phyloP scores from a whole-genome alignment of 495 filamentous ascomycete genomes.

The Annulohypoxylon bovei region DNA sequence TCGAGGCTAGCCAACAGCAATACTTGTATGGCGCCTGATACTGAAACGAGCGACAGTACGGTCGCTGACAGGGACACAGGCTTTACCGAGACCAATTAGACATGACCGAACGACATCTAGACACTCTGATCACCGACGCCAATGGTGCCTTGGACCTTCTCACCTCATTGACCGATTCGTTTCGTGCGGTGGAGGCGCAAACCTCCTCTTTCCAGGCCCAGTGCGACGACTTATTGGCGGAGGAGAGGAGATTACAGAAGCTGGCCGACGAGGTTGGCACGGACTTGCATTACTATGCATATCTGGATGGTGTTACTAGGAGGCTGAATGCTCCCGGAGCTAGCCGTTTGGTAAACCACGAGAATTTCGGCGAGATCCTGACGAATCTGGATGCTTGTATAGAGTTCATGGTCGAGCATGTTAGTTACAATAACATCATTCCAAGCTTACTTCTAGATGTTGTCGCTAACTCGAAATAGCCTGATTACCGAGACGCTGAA shows the following conservation, averaged over 20 bases:
- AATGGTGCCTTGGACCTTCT: conserved; percentile 77
- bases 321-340: conserved; percentile 92
- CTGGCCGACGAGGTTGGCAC: conserved; percentile 83
- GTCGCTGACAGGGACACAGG: conserved; percentile 56
- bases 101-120: conserved; percentile 80
- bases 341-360: conserved; percentile 79
- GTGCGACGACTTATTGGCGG: conserved; percentile 83
- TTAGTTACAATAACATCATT: conserved; percentile 52
- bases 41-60: conserved; percentile 8
- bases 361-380: conserved; percentile 86
- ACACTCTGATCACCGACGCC: conserved; percentile 79
- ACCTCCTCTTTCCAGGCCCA: conserved; percentile 90
- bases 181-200: conserved; percentile 85
- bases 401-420: conserved; percentile 86
- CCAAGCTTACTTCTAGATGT: background rate
- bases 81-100: conserved; percentile 81
- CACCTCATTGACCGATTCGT: conserved; percentile 79
- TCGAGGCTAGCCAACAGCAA: conserved; percentile 84
- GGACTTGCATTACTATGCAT: conserved; percentile 90
- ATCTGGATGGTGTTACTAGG: conserved; percentile 88
- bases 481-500: conserved; percentile 83
- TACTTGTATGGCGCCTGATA: conserved; percentile 70
- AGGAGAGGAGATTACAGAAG: conserved; percentile 77
- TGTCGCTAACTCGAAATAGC: conserved; percentile 57
- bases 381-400: conserved; percentile 86